Evolutionary conservation across 148 eudicot species (phyloP), one percentile per base, ranked within the genome.

Genomic region (Rhododendron henanense): DNA sequence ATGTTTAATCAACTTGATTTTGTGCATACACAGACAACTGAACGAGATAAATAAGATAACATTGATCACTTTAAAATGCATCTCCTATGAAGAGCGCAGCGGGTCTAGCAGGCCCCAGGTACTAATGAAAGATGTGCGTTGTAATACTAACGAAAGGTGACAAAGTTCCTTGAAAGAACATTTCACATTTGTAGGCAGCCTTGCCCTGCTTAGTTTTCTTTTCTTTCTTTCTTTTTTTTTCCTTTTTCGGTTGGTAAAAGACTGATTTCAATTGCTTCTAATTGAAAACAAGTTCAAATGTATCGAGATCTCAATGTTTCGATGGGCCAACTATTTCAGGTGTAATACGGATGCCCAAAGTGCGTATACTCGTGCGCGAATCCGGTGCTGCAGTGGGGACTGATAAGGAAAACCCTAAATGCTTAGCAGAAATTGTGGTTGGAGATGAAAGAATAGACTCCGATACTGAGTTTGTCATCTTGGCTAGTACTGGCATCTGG

Each of bases 401-500:
- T 5, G 89, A 90, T 9, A 67, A 67, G 33, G 74, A 4, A 85
- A 84, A 86, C 6, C 87, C 81, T 31, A 89, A 89, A 88, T 88
- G 89, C 86, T 87, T 35, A 67, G 35, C 87, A 84, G 92, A 94
- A 78, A 44, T 92, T 23, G 83, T 53, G 16, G 87, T 89, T 79
- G 92, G 85, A 69, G 79, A 91, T 25, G 92, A 91, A 31, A 90
- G 87, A 59, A 90, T 95, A 48, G 94, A 93, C 83, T 88, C 93
- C 67, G 92, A 91, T 48, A 93, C 94, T 18, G 97, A 95, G 85
- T 93, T 94, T 88, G 89, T 92, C 53, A 94, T 95, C 90, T 87
- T 95, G 85, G 96, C 93, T 47, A 93, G 94, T 83, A 83, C 83
- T 63, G 97, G 98, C 82, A 88, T 95, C 80, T 95, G 93, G 90